Conservation (phyloP, 495 filamentous ascomycete genomes). For the Durotheca rogersii region DNA sequence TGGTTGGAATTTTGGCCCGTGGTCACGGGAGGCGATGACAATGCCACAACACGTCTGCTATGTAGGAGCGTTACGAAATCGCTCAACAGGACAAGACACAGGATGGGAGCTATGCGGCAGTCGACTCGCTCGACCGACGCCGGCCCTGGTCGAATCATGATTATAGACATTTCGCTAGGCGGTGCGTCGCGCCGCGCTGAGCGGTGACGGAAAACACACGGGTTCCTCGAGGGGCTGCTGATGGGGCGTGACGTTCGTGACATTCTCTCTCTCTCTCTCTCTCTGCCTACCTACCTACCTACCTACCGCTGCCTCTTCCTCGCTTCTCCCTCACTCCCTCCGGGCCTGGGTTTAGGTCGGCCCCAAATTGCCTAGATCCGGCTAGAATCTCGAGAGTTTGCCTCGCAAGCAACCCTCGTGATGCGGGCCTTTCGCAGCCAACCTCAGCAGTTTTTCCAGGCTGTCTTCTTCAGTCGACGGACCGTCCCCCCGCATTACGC, state of each 20-base stretch:
- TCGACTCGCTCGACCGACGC: constrained; percentile 19
- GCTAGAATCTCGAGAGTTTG: constrained; percentile 22
- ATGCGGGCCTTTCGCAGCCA: constrained; percentile 20
- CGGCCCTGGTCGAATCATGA: constrained; percentile 22
- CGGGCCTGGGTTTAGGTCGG: constrained; percentile 11
- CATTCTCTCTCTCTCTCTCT: too few relatives aligned
- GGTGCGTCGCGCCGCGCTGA: background rate
- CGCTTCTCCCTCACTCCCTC: constrained; percentile 5
- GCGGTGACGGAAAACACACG: background rate
- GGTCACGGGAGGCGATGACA: constrained; percentile 24
- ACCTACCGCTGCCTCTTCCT: too few relatives aligned
- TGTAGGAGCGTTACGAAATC: too few relatives aligned
- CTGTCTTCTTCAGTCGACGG: constrained; percentile 18
- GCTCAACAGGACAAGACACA: too few relatives aligned
- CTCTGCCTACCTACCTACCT: too few relatives aligned
- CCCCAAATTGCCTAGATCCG: constrained; percentile 24
- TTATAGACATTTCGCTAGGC: background rate
- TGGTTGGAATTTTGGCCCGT: constrained; percentile 9
- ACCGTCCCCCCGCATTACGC: constrained; percentile 23
- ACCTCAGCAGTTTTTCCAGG: constrained; percentile 25
- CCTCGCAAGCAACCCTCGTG: constrained; percentile 27
- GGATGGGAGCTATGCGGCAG: constrained; percentile 3
- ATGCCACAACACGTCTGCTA: constrained; percentile 27
- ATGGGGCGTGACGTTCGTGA: background rate
- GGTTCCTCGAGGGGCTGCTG: constrained; percentile 1